Conservation (phyloP, 768 basidiomycete species). For the Daedaleopsis sinensis region DNA sequence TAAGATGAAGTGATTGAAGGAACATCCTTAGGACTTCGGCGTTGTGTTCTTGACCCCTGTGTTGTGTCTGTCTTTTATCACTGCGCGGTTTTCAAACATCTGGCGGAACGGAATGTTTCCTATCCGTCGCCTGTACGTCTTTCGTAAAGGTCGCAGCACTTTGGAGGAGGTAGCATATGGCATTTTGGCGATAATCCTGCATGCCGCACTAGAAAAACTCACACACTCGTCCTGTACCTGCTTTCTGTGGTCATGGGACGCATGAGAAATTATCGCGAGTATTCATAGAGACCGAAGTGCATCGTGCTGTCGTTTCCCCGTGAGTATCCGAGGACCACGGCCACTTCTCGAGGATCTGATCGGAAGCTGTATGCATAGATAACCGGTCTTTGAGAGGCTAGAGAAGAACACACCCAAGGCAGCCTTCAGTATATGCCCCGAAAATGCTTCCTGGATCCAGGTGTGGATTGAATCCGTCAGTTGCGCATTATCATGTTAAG, state of each 20-base stretch:
- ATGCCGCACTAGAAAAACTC: neutral
- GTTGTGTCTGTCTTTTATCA: neutral
- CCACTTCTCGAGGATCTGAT: constrained; percentile 1
- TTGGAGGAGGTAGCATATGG: constrained; percentile 8
- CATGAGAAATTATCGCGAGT: constrained; percentile 8
- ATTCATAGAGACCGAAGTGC: neutral
- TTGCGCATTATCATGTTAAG: too few relatives aligned
- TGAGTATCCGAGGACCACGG: neutral
- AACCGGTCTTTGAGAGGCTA: neutral
- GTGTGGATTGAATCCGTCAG: too few relatives aligned
- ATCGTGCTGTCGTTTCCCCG: neutral
- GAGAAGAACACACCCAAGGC: neutral
- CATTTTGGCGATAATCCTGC: constrained; percentile 1
- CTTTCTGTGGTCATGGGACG: constrained; percentile 8
- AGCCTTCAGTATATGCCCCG: too few relatives aligned
- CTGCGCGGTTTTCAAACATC: too few relatives aligned
- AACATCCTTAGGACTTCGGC: constrained; percentile 2
- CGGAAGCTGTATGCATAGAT: constrained; percentile 14
- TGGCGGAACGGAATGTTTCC: constrained; percentile 8
- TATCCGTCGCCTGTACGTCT: neutral
- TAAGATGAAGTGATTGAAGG: constrained; percentile 2
- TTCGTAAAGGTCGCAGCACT: neutral
- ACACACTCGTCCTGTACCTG: neutral
- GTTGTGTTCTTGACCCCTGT: neutral
- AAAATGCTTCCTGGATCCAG: too few relatives aligned